These are phyloP conservation scores for Labyrinthula sp. DNA, from an alignment of 352 stramenopile genomes.

Conservation along the genomic window DNA sequence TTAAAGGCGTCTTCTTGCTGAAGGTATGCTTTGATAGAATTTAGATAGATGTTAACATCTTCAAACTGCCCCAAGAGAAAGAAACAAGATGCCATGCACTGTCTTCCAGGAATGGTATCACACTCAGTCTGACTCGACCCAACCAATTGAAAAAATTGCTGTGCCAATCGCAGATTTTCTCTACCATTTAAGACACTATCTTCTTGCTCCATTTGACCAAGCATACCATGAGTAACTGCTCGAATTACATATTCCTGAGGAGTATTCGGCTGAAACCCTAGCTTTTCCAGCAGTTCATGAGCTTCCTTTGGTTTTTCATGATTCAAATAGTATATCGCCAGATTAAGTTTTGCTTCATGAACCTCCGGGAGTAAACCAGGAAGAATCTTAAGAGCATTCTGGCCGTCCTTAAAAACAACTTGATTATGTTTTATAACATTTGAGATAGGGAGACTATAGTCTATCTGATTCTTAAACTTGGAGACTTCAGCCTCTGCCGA, in stretches of 20 bases:
- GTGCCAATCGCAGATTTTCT: conserved; percentile 72
- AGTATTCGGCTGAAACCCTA: conserved; percentile 70
- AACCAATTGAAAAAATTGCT: conserved; percentile 63
- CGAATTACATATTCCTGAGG: conserved; percentile 64
- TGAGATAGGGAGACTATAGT: conserved; percentile 52
- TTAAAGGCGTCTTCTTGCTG: conserved; percentile 94
- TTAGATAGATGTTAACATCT: conserved; percentile 87
- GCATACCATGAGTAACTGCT: conserved; percentile 64
- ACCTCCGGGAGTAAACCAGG: conserved; percentile 69
- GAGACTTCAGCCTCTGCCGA: conserved; percentile 78
- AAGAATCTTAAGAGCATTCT: conserved; percentile 69
- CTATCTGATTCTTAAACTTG: conserved; percentile 56
- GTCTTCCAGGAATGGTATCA: conserved; percentile 80
- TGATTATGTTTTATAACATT: conserved; percentile 84
- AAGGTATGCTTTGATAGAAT: conserved; percentile 75
- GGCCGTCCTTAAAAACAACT: conserved; percentile 77
- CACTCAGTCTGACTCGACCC: conserved; percentile 73
- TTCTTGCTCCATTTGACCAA: conserved; percentile 63
- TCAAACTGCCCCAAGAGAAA: conserved; percentile 86
- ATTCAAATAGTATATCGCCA: conserved; percentile 74
- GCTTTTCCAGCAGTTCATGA: conserved; percentile 74
- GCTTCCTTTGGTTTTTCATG: conserved; percentile 72
- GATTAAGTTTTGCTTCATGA: conserved; percentile 74
- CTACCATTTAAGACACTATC: no score
- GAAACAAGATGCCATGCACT: conserved; percentile 90